A percentile compares a stretch with the other conserved stretches of the same genome.
Conservation (phyloP, 2,329 filamentous ascomycete species). For the Talaromyces sp. region DNA sequence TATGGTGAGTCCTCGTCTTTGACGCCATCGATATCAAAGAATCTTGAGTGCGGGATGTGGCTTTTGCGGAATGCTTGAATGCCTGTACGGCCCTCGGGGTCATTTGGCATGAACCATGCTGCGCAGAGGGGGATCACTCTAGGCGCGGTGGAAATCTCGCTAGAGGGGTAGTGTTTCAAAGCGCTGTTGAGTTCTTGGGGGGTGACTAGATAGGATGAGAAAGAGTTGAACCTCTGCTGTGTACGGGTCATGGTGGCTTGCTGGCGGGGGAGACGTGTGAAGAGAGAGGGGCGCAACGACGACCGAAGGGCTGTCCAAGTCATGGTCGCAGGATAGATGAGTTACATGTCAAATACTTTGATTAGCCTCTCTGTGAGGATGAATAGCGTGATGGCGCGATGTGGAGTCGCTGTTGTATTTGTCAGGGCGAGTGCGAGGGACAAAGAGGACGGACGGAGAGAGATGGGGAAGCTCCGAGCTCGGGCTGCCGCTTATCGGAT, state of each 20-base stretch:
- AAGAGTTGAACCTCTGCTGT: slow-evolving; percentile 47
- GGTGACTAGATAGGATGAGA: slow-evolving; percentile 81
- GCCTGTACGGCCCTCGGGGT: slow-evolving; percentile 68
- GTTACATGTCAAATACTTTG: not conserved
- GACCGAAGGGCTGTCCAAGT: slow-evolving; percentile 34
- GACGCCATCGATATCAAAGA: slow-evolving; percentile 93
- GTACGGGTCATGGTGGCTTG: slow-evolving; percentile 24
- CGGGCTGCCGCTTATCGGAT: not conserved
- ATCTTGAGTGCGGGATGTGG: slow-evolving; percentile 84
- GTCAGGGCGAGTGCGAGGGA: not conserved
- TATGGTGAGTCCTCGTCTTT: slow-evolving; percentile 85
- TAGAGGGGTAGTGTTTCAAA: slow-evolving; percentile 75
- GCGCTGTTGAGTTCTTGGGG: slow-evolving; percentile 78
- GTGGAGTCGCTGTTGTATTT: not conserved
- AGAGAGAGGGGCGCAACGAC: slow-evolving; percentile 18
- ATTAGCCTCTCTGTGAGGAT: not conserved
- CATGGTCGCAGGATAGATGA: slow-evolving; percentile 26
- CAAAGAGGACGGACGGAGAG: not conserved
- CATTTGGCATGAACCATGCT: slow-evolving; percentile 94
- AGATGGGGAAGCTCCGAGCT: slow-evolving; percentile 8
- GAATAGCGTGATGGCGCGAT: slow-evolving; percentile 7
- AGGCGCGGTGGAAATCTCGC: slow-evolving; percentile 74
- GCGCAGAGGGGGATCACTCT: slow-evolving; percentile 87
- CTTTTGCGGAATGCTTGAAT: slow-evolving; percentile 74
- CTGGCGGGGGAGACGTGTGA: slow-evolving; percentile 24